Conservation (phyloP, 2,329 filamentous ascomycete species). For the Botryosphaeria dothidea region DNA sequence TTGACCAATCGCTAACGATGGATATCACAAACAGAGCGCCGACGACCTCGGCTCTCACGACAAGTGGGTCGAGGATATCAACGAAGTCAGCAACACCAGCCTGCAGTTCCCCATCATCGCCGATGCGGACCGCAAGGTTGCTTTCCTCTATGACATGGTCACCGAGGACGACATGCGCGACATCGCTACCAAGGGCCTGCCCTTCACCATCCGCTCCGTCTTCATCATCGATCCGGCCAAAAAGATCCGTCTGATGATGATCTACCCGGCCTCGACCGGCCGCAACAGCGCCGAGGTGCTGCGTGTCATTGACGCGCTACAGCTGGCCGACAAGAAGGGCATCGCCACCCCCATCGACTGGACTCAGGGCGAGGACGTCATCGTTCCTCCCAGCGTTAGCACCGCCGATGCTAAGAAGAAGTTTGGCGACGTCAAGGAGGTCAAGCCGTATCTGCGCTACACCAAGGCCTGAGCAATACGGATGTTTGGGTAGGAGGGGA, state of each 20-base stretch:
- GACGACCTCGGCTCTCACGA: slow-evolving; percentile 34
- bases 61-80: slow-evolving; percentile 56
- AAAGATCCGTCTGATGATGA: slow-evolving; percentile 63
- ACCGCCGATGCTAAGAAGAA: slow-evolving; percentile 60
- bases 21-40: not conserved
- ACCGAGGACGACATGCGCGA: slow-evolving; percentile 60
- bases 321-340: slow-evolving; percentile 60
- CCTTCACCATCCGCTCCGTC: slow-evolving; percentile 66
- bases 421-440: slow-evolving; percentile 61
- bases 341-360: slow-evolving; percentile 65
- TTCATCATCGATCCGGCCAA: slow-evolving; percentile 67
- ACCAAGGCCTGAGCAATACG: slow-evolving; percentile 34
- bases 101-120: slow-evolving; percentile 56
- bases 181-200: slow-evolving; percentile 57
- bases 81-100: slow-evolving; percentile 51
- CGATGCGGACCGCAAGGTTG: slow-evolving; percentile 55
- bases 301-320: slow-evolving; percentile 53
- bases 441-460: slow-evolving; percentile 64
- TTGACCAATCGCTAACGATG: not conserved
- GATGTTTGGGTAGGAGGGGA: not conserved
- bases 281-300: slow-evolving; percentile 56
- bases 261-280: slow-evolving; percentile 63
- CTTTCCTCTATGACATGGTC: slow-evolving; percentile 54
- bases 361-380: slow-evolving; percentile 61
- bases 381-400: slow-evolving; percentile 61